Base-by-base conservation (phyloP, 495 filamentous ascomycete genomes). In the Platismatia glauca region DNA sequence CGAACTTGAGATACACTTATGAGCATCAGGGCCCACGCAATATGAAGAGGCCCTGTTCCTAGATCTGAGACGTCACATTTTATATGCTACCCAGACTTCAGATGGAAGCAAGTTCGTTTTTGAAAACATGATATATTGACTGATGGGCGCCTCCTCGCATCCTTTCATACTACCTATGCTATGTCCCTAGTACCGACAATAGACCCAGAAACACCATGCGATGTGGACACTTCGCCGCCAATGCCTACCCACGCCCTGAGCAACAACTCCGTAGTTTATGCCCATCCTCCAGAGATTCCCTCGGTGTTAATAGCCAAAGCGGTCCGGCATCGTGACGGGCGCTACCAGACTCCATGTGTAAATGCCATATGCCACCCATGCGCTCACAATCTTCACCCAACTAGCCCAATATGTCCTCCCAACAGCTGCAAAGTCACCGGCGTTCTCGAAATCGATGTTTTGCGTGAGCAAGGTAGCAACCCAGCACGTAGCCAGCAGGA, bases 351-450 rank as follows among this genome's bases (percentile, higher is more conserved):
- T 95, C 94, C 94, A 98, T 46, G 84, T 79, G 68, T 97, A 98
- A 73, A 98, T 89, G 44, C 77, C 86, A 75, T 98, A 97, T 75
- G 95, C 97, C 55, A 94, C 86, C 94, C 94, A 98, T 22, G 92
- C 86, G 76, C 91, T 96, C 57, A 97, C 84, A 73, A 98, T 97
- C 85, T 97, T 98, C 67, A 96, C 91, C 94, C 94, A 98, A 75
- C 90, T 96, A 27, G 94, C 94, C 86, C 92, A 95, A 77, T 97
- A 94, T 24, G 93, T 97, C 56, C 94, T 79, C 35, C 94, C 94
- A 22, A 98, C 93, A 0, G 94, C 88, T 7, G 89, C 88, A 73
- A 98, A 97, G 68, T 91, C 85, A 24, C 79, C 78, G 22, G 77
- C 74, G 29, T 81, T 77, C 48, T 87, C 83, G 6, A 84, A 79